These are phyloP conservation scores for Penicillium samsonianum DNA, from an alignment of 495 filamentous ascomycete species.

Conservation along the genomic window DNA sequence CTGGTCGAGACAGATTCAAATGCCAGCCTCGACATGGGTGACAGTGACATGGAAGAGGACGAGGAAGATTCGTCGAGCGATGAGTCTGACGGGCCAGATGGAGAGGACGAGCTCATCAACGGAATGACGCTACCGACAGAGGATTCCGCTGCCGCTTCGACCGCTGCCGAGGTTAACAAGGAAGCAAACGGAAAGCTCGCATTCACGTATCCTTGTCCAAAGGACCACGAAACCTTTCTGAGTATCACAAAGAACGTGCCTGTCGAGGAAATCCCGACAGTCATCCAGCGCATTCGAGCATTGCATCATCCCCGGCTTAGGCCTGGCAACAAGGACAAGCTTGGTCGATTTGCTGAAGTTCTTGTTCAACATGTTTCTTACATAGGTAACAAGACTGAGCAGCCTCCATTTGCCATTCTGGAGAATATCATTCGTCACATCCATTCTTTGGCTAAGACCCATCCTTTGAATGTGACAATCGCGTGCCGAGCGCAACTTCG, in stretches of 20 bases:
- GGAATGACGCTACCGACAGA: constrained; percentile 35
- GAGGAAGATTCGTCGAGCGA: constrained; percentile 45
- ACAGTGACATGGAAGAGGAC: constrained; percentile 53
- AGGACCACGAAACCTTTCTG: constrained; percentile 72
- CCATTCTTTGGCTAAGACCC: constrained; percentile 83
- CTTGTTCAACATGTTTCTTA: constrained; percentile 79
- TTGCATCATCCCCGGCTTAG: constrained; percentile 86
- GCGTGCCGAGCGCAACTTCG: constrained; percentile 75
- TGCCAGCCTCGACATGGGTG: constrained; percentile 52
- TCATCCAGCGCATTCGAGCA: constrained; percentile 86
- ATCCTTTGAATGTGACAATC: constrained; percentile 71
- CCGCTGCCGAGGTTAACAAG: constrained; percentile 30
- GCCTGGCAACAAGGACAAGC: constrained; percentile 78
- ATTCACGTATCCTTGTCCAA: constrained; percentile 82
- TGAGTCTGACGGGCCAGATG: constrained; percentile 50
- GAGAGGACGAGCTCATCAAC: constrained; percentile 50
- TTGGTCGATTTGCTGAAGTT: constrained; percentile 69
- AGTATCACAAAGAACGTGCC: constrained; percentile 59
- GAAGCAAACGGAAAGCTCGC: constrained; percentile 58
- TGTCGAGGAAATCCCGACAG: constrained; percentile 64
- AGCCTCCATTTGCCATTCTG: constrained; percentile 58
- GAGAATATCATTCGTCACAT: constrained; percentile 76
- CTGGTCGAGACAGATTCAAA: constrained; percentile 63
- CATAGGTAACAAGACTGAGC: constrained; percentile 54
- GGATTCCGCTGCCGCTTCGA: constrained; percentile 24